phyloP scores from a whole-genome alignment of 345 rosid genomes.

The Acer saccharum region DNA sequence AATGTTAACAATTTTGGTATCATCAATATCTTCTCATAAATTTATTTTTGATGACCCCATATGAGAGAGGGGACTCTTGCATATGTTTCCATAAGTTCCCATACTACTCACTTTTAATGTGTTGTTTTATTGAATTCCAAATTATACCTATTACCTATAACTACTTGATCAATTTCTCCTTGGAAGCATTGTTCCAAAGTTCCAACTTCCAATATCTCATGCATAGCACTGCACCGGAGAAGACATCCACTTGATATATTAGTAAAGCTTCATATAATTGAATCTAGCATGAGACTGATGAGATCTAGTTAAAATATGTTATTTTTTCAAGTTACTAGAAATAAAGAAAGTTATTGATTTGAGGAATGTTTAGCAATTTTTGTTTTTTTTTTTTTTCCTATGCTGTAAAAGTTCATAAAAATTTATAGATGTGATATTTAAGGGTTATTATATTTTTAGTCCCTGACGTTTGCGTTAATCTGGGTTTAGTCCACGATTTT shows the following conservation, averaged over 20 bases:
- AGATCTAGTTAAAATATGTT: not conserved
- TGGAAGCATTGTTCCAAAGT: too few relatives aligned
- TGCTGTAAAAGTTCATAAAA: not conserved
- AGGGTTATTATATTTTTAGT: too few relatives aligned
- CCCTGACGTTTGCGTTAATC: too few relatives aligned
- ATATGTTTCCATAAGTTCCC: not conserved
- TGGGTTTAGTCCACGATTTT: too few relatives aligned
- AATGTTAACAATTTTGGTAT: not conserved
- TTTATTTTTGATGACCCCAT: slow-evolving; percentile 6
- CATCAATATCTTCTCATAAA: not conserved
- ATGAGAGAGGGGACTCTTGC: not conserved
- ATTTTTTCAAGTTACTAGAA: not conserved
- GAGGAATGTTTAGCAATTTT: not conserved
- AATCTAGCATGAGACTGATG: not conserved
- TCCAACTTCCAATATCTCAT: not conserved
- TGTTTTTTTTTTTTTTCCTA: not conserved
- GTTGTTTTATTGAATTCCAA: not conserved
- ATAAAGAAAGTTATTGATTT: not conserved
- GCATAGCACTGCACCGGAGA: not conserved
- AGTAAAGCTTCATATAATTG: not conserved
- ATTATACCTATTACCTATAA: not conserved
- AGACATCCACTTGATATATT: not conserved
- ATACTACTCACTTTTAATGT: not conserved
- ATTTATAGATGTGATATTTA: not conserved
- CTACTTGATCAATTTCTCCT: not conserved